Evolutionary conservation across 2,329 filamentous ascomycete genomes (phyloP), one percentile per base, ranked within the genome.

Genomic region (Verticillium isaacii): DNA sequence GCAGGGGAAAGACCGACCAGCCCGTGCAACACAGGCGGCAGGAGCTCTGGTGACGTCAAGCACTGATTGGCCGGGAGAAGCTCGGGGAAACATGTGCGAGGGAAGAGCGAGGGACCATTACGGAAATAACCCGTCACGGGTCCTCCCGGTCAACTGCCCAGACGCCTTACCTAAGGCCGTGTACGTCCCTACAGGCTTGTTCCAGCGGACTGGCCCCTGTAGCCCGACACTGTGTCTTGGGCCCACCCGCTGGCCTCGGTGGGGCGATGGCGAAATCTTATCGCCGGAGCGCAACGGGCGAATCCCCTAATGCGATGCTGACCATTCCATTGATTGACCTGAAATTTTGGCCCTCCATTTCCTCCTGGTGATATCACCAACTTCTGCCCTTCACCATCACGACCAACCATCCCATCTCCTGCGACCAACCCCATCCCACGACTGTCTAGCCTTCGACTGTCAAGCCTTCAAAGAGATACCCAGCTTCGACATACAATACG

Each of bases 31-130:
- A 6, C 29, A 29, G 29, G 29, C 3, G 29, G 29, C 29, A 29
- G 29, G 37, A 15, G 19, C n/a, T n/a, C 23, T 50, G 41, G 41
- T 50, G 41, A 50, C 41, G 41, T 50, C 41, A 50, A 50, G 15
- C 25, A 25, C 29, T 50, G 41, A 50, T 50, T 56, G 39, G 63
- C 55, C 65, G 69, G 71, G 54, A 63, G 68, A 67, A 67, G 32
- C 19, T 68, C 69, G 72, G 71, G 32, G 65, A 68, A 73, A 68
- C 65, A 71, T 63, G 67, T 68, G 64, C 41, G 9, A 36, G 11
- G 14, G 34, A 36, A 36, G 14, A 14, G 19, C n/a, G 5, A 14
- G 14, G 1, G 14, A 14, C 9, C n/a, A 3, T 1, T 2, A 23
- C 41, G 41, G 41, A 50, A 50, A 50, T 50, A 23, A 50, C 9